Conservation (phyloP, 1,139 yeast genomes). For the Yamadazyma atmosphaerica region DNA sequence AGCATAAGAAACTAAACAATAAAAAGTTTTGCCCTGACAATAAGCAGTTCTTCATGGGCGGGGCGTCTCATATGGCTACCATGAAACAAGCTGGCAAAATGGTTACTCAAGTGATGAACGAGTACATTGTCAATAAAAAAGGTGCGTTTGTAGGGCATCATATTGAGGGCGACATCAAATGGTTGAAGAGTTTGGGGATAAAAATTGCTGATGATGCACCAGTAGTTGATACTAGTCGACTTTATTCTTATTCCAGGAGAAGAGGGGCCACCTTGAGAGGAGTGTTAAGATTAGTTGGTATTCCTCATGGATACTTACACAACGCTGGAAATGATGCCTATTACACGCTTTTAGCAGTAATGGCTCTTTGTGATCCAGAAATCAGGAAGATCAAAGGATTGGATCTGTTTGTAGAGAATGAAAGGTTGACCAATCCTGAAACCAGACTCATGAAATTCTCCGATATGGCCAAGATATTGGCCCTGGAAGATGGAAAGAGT, state of each 20-base stretch:
- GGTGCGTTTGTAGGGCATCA: constrained; percentile 68
- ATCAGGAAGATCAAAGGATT: constrained; percentile 17
- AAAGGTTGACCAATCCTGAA: constrained; percentile 7
- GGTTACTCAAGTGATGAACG: constrained; percentile 42
- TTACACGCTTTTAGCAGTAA: constrained; percentile 58
- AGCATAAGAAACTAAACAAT: constrained; percentile 47
- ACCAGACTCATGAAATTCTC: constrained; percentile 11
- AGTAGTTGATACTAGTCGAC: constrained; percentile 53
- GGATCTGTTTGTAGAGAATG: constrained; percentile 18
- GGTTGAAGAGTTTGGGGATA: constrained; percentile 52
- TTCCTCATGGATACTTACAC: constrained; percentile 70
- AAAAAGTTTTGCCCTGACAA: constrained; percentile 65
- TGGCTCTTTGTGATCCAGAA: constrained; percentile 57
- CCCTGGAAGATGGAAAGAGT: background rate
- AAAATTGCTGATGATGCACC: constrained; percentile 33
- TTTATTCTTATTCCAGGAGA: constrained; percentile 45
- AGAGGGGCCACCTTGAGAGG: constrained; percentile 53
- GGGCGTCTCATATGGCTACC: constrained; percentile 49
- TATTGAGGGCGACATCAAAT: constrained; percentile 57
- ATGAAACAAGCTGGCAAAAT: constrained; percentile 34
- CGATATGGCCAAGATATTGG: constrained; percentile 10
- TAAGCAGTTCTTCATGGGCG: constrained; percentile 57
- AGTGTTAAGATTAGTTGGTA: constrained; percentile 48
- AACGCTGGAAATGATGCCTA: constrained; percentile 87
- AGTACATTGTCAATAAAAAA: constrained; percentile 30